These are phyloP conservation scores for Artomyces pyxidatus DNA, from an alignment of 768 basidiomycete genomes.

Conservation along the genomic window DNA sequence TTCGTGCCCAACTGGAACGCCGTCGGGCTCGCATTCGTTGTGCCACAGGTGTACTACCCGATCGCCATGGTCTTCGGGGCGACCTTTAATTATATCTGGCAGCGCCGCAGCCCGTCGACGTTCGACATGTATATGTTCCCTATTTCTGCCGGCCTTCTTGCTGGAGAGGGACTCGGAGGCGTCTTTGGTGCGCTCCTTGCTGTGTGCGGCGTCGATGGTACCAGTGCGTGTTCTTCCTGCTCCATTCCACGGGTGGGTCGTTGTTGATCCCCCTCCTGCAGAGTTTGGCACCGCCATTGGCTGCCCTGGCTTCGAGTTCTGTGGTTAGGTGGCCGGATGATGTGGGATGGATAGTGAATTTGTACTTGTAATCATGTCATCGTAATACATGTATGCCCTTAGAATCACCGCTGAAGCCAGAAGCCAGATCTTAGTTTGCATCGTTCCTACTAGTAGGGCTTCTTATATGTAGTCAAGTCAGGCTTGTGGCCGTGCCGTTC, in stretches of 20 bases:
- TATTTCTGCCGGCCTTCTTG: constrained; percentile 44
- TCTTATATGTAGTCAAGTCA: too few species aligned
- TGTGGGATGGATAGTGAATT: too few species aligned
- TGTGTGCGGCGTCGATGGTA: constrained; percentile 42
- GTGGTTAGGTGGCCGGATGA: constrained; percentile 36
- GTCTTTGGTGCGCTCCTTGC: constrained; percentile 52
- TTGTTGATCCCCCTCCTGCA: not conserved
- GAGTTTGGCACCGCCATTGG: constrained; percentile 42
- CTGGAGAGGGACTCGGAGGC: constrained; percentile 55
- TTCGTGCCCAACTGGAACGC: constrained; percentile 53
- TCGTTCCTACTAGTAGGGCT: too few species aligned
- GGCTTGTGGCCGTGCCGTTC: too few species aligned
- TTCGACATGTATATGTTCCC: constrained; percentile 57
- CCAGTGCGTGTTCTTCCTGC: constrained; percentile 25
- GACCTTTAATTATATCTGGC: constrained; percentile 41
- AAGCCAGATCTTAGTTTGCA: too few species aligned
- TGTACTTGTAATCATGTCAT: too few species aligned
- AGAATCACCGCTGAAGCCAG: too few species aligned
- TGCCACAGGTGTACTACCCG: constrained; percentile 41
- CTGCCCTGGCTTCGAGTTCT: constrained; percentile 45
- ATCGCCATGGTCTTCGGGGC: constrained; percentile 47
- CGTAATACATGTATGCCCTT: too few species aligned
- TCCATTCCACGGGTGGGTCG: not conserved
- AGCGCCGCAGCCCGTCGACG: constrained; percentile 30
- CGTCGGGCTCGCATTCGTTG: constrained; percentile 38